Base-by-base conservation (phyloP, 495 filamentous ascomycete genomes). In the Xylaria castorea region DNA sequence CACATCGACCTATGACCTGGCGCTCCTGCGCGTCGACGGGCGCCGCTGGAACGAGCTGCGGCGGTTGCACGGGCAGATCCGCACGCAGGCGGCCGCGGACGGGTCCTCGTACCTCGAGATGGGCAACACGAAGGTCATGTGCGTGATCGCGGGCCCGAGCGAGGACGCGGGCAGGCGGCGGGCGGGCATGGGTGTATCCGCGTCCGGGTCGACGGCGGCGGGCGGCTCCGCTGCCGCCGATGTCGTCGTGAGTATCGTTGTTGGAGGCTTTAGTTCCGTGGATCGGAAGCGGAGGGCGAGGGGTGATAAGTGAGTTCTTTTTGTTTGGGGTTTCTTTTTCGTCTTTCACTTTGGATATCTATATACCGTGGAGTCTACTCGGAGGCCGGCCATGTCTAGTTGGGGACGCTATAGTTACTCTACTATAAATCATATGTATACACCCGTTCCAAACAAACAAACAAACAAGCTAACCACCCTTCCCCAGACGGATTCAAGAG, bases 41-140 rank as follows among this genome's bases (percentile, higher is more conserved):
- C 93, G 96, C 12, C 90, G 96, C 60, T 99, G 97, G 97, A 99
- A 99, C 83, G 96, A 99, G 81, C 90, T 98, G 53, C 94, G 96
- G 36, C 91, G 93, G 40, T 85, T 98, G 57, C 89, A 92, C 82
- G 95, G 92, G 48, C 93, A 97, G 82, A 94, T 98, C 80, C 92
- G 91, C 53, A 97, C 93, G 27, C 95, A 97, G 82, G 90, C 94
- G 34, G 90, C 94, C 69, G 93, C 95, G 40, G 96, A 97, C 66
- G 96, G 96, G 14, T 94, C 92, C 32, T 91, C 89, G 65, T 97
- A 97, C 81, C 87, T 98, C 30, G 92, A 96, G 76, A 96, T 97
- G 91, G 96, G 96, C 71, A 97, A 98, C 80, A 99, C 97, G 5
- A 94, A 97, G 78, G 91, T 98, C 71, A 92, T 98, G 83, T 98